Percentiles rank a stretch among this genome's conserved stretches.
phyloP scores from a whole-genome alignment of 257 asterid genomes.

The Fraxinus americana region DNA sequence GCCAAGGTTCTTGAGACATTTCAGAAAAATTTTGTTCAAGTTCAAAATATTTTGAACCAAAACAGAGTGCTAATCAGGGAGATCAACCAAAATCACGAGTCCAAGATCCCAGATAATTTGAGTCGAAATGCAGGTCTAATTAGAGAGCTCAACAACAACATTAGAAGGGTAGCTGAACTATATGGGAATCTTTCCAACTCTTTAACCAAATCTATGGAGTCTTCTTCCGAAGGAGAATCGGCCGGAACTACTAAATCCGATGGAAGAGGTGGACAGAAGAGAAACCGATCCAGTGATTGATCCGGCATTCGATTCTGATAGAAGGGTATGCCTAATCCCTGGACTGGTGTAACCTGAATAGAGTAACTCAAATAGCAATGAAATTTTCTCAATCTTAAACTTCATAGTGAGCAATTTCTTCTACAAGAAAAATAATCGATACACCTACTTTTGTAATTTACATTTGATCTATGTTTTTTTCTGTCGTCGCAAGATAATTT shows the following conservation, averaged over 20 bases:
- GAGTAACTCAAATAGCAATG: conserved; percentile 19
- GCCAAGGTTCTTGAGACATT: conserved; percentile 39
- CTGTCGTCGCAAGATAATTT: conserved; percentile 30
- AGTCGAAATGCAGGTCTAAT: conserved; percentile 49
- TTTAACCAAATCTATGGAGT: conserved; percentile 48
- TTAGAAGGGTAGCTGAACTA: conserved; percentile 52
- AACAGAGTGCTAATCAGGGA: conserved; percentile 46
- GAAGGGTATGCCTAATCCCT: not conserved
- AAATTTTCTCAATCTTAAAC: conserved; percentile 20
- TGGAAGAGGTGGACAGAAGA: conserved; percentile 49
- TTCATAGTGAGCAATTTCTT: conserved; percentile 23
- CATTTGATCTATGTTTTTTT: conserved; percentile 17
- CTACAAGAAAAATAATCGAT: conserved; percentile 20
- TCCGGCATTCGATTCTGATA: not conserved
- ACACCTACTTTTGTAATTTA: conserved; percentile 21
- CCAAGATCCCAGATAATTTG: conserved; percentile 48
- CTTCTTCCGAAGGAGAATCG: conserved; percentile 50
- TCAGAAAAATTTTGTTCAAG: conserved; percentile 47
- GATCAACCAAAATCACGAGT: conserved; percentile 60
- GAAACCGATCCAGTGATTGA: conserved; percentile 29
- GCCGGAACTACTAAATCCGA: conserved; percentile 42
- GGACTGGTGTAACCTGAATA: not conserved
- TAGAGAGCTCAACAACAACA: conserved; percentile 58
- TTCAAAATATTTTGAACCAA: conserved; percentile 50
- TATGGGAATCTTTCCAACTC: conserved; percentile 46